Evolutionary conservation across 441 rosid species (phyloP).

Genomic region (Populus hybrid): DNA sequence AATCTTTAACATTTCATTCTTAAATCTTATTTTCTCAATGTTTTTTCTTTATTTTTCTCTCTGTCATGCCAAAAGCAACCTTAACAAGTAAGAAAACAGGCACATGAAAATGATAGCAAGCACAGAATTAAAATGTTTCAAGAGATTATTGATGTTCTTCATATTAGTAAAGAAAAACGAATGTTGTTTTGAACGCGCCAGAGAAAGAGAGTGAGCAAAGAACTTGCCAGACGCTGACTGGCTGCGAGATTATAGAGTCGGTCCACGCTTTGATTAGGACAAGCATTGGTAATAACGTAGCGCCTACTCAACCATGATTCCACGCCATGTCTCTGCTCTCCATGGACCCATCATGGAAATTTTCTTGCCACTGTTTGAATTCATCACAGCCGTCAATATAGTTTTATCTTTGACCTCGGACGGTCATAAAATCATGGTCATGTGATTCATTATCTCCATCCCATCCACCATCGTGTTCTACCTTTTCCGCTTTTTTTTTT

Average conservation of each 20-base stretch:
- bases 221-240: neutral
- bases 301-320: conserved; percentile 10
- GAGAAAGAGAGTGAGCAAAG: neutral
- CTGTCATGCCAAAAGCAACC: too few species aligned
- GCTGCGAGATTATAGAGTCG: neutral
- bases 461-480: too few species aligned
- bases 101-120: too few species aligned
- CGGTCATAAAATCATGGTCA: neutral
- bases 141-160: neutral
- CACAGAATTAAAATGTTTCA: too few species aligned
- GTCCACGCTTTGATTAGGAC: conserved; percentile 7
- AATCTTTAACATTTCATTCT: too few species aligned
- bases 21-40: neutral
- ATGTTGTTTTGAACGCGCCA: neutral
- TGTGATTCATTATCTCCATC: too few species aligned
- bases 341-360: neutral
- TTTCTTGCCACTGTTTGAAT: neutral
- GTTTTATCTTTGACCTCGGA: neutral
- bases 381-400: neutral
- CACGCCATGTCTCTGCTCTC: neutral
- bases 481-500: neutral
- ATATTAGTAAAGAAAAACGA: neutral
- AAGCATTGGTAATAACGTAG: conserved; percentile 1
- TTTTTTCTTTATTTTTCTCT: too few species aligned
- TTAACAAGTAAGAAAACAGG: too few species aligned